Conservation (phyloP, 495 filamentous ascomycete genomes). For the Umbilicaria muhlenbergii region DNA sequence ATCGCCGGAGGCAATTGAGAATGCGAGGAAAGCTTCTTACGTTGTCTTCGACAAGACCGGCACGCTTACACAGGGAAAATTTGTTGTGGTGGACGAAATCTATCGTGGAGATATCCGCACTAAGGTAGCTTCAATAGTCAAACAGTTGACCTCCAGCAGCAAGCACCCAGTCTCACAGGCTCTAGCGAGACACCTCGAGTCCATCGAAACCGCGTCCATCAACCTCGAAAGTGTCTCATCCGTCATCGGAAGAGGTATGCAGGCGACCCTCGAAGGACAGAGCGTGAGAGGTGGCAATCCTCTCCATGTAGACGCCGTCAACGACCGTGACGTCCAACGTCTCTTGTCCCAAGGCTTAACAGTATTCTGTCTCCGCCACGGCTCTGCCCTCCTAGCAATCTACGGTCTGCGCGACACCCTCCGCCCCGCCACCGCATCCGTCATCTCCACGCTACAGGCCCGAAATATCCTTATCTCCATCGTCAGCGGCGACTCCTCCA, state of each 20-base stretch:
- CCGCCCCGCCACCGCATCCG: constrained; percentile 35
- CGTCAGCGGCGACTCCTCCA: constrained; percentile 54
- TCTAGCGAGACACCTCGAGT: constrained; percentile 32
- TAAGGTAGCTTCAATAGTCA: constrained; percentile 19
- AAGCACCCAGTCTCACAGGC: constrained; percentile 58
- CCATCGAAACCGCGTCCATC: constrained; percentile 14
- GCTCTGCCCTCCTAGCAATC: constrained; percentile 31
- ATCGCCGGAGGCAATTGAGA: constrained; percentile 45
- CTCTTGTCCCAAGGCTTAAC: constrained; percentile 35
- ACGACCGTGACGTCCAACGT: constrained; percentile 24
- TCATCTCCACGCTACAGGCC: constrained; percentile 33
- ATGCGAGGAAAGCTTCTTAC: constrained; percentile 42
- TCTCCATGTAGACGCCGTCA: constrained; percentile 35
- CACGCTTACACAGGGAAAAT: constrained; percentile 49
- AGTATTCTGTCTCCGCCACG: constrained; percentile 45
- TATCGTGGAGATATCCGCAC: constrained; percentile 13
- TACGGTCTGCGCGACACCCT: constrained; percentile 45
- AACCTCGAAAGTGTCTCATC: constrained; percentile 26
- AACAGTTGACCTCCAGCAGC: constrained; percentile 34
- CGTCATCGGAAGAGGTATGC: constrained; percentile 34
- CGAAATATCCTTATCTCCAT: constrained; percentile 45
- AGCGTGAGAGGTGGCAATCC: constrained; percentile 45
- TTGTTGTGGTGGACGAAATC: constrained; percentile 31
- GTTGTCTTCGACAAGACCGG: constrained; percentile 82
- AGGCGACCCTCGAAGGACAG: constrained; percentile 11